A percentile compares a stretch with the other conserved stretches of the same genome.
Conservation (phyloP, 2,329 filamentous ascomycete genomes). For the Aureobasidium sp. region DNA sequence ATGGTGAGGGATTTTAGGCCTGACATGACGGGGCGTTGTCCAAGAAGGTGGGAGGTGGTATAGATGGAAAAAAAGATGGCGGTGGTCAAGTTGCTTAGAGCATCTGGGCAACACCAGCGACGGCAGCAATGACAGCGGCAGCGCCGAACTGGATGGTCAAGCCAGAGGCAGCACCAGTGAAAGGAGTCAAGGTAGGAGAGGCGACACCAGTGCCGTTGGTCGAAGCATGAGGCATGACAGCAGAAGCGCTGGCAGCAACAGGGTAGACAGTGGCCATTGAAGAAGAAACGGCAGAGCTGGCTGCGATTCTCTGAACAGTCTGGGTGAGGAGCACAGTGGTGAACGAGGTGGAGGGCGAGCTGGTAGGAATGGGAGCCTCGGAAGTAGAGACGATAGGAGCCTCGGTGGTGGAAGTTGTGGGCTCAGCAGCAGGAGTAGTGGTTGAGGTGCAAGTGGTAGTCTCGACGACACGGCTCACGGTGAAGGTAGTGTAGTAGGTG, state of each 20-base stretch:
- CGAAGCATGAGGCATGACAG: background rate
- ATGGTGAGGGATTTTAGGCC: background rate
- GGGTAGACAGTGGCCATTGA: slow-evolving; percentile 1
- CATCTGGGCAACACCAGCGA: slow-evolving; percentile 6
- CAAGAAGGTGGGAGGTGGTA: background rate
- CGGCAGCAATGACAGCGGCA: slow-evolving; percentile 7
- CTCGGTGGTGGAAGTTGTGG: background rate
- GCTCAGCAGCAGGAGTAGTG: background rate
- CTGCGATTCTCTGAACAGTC: background rate
- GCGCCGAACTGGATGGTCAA: slow-evolving; percentile 2
- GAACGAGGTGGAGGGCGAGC: background rate
- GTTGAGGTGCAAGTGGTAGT: slow-evolving; percentile 12
- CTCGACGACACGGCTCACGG: slow-evolving; percentile 12
- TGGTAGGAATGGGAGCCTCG: background rate
- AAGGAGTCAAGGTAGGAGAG: background rate
- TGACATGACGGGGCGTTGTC: slow-evolving; percentile 8
- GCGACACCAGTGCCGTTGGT: slow-evolving; percentile 8
- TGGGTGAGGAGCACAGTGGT: slow-evolving; percentile 1
- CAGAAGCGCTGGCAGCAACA: slow-evolving; percentile 1
- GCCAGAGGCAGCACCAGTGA: slow-evolving; percentile 14
- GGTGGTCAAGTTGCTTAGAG: background rate
- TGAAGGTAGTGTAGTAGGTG: slow-evolving; percentile 16
- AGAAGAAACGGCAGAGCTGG: background rate
- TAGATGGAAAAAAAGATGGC: background rate
- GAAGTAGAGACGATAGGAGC: background rate